Evolutionary conservation across 768 basidiomycete genomes (phyloP), one percentile per base, ranked within the genome.

Genomic region (Mycena filopes): DNA sequence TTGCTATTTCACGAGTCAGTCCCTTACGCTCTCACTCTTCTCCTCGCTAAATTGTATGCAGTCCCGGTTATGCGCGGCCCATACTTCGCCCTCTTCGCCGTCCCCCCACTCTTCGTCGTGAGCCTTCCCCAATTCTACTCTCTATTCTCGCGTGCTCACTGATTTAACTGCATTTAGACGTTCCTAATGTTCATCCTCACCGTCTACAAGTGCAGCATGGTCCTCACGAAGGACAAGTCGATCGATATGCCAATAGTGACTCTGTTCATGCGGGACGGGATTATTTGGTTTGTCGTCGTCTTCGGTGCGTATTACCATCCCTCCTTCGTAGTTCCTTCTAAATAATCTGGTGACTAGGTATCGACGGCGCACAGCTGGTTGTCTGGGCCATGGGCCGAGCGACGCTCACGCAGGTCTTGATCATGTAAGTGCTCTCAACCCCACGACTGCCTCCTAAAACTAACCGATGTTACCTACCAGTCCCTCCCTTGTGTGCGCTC

Each of bases 71-170:
- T 63, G 53, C 26, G 29, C 4, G 43, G 38, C 36, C 31, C 54
- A 26, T 46, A 55, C 15, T 63, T 63, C n/a, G 43, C 61, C 15
- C 48, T 63, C 53, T 63, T 48, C 47, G 61, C 61, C 13, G 2
- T 55, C 8, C 61, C 61, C 1, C 61, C 61, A n/a, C 45, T 63
- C 9, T 20, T 55, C 18, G 54, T 63, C n/a, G 61, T 63, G 55
- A 13, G 61, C 15, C 21, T 28, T 8, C 16, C 40, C 25, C 16
- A 33, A 18, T 36, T 11, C 48, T n/a, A 13, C 21, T 11, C 15
- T 40, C 9, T n/a, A n/a, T n/a, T n/a, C n/a, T n/a, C n/a, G n/a
- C n/a, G n/a, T n/a, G n/a, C n/a, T n/a, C n/a, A n/a, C n/a, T n/a
- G 33, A 4, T 2, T 46, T 12, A 38, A 45, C 43, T 45, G 46